Base-by-base conservation (phyloP, 495 filamentous ascomycete species). In the Filosporella fistucella region DNA sequence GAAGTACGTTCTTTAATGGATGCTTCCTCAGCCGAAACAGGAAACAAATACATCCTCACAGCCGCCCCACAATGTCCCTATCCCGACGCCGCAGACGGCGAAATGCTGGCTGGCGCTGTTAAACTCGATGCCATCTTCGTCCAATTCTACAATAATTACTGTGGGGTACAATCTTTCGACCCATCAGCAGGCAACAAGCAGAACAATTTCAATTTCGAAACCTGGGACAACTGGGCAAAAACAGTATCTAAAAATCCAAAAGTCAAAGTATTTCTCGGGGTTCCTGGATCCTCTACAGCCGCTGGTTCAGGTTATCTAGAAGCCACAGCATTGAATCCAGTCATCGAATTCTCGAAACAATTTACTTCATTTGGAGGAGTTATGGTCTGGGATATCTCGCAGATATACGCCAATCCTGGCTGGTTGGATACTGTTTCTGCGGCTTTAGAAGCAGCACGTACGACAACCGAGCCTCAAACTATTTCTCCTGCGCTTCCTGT, bases 171-270 rank as follows among this genome's bases (percentile, higher is more conserved):
- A 40, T 68, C 68, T 16, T 88, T 71, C 63, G 45, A 61, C 10
- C n/a, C 64, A 1, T 68, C 76, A 3, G 22, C 63, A 0, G 45
- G 58, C 9, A 21, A 38, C 23, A 71, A 62, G 4, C 76, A 77
- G 59, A 73, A 63, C 45, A 76, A 77, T 51, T 88, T 82, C 67
- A 86, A 88, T 65, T 82, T 86, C 60, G 69, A 65, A 12, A 72
- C 70, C 43, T 89, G 86, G 86, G 83, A 88, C 51, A 68, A 69
- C 52, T 90, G 85, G 82, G 82, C 85, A 6, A 74, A 79, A 55
- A 76, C 63, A 0, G 66, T 66, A 6, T 81, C 77, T 38, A 56
- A 69, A 54, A 88, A 88, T 64, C 68, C 67, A 41, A 60, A 79
- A 13, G 81, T 82, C 45, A 84, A 84, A 61, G 67, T 90, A 24